A percentile compares a stretch with the other conserved stretches of the same genome.
These are phyloP conservation scores for Penicillium sp. DNA, from an alignment of 2,329 filamentous ascomycete genomes.

Conservation along the genomic window DNA sequence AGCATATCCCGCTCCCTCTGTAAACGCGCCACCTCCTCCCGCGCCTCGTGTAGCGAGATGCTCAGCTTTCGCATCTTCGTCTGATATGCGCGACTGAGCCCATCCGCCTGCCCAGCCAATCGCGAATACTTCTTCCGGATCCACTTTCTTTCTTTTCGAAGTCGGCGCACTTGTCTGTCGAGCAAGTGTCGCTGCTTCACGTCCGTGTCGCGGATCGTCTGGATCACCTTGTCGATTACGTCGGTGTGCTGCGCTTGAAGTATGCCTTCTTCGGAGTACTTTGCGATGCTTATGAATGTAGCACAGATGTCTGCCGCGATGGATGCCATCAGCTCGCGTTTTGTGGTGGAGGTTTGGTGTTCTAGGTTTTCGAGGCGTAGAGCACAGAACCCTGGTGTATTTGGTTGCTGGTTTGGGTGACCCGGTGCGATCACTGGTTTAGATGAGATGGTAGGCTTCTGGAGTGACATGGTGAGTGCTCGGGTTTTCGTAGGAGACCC, in stretches of 20 bases:
- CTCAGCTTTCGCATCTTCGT: constrained; percentile 9
- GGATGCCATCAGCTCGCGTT: constrained; percentile 22
- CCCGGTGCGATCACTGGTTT: background rate
- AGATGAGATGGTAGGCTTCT: background rate
- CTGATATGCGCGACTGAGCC: constrained; percentile 14
- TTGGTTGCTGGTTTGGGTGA: background rate
- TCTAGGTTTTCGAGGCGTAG: constrained; percentile 24
- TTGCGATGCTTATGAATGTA: constrained; percentile 28
- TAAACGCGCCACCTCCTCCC: background rate
- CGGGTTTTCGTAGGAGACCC: background rate
- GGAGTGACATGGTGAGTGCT: constrained; percentile 3
- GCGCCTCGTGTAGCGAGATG: constrained; percentile 1
- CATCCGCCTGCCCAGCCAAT: constrained; percentile 16
- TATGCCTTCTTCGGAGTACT: constrained; percentile 22
- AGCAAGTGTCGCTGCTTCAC: constrained; percentile 12
- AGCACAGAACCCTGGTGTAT: constrained; percentile 11
- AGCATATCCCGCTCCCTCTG: constrained; percentile 2
- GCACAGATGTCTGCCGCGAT: constrained; percentile 31
- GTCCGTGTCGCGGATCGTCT: constrained; percentile 23
- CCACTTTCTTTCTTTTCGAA: constrained; percentile 19
- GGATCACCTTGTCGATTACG: constrained; percentile 27
- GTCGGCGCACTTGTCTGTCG: constrained; percentile 16
- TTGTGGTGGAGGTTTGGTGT: constrained; percentile 14
- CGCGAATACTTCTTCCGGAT: constrained; percentile 19
- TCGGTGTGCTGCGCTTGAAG: constrained; percentile 21